Conservation (phyloP, 2,329 filamentous ascomycete genomes). For the Aspergillus neoniger region DNA sequence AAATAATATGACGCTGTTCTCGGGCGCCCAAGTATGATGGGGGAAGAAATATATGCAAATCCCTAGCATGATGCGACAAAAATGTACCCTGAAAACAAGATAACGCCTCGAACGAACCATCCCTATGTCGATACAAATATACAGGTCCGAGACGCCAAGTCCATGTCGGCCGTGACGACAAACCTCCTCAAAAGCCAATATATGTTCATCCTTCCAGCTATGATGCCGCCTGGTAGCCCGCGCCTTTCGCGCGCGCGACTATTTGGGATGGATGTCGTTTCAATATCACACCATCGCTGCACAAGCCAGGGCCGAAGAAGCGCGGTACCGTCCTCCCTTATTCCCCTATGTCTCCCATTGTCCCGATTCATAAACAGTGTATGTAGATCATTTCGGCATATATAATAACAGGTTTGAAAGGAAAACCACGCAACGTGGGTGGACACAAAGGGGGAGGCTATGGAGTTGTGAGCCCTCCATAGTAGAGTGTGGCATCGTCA, state of each 20-base stretch:
- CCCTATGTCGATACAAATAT: constrained; percentile 29
- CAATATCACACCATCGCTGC: background rate
- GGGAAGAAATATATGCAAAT: constrained; percentile 1
- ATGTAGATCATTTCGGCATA: constrained; percentile 30
- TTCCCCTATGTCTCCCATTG: constrained; percentile 3
- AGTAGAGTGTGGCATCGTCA: background rate
- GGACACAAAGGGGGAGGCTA: constrained; percentile 3
- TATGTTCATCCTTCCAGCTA: constrained; percentile 7
- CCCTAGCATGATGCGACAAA: constrained; percentile 13
- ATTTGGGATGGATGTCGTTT: too few relatives aligned
- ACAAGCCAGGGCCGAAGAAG: constrained; percentile 6
- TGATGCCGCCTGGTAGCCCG: background rate
- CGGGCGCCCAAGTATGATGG: constrained; percentile 2
- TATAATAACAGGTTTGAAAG: constrained; percentile 22
- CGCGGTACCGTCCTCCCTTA: constrained; percentile 5
- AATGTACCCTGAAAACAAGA: constrained; percentile 23
- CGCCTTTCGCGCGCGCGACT: background rate
- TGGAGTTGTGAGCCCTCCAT: background rate
- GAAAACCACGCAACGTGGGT: constrained; percentile 13
- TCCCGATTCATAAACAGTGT: constrained; percentile 17
- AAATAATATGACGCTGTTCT: constrained; percentile 3
- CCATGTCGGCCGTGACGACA: background rate
- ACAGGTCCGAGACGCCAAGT: constrained; percentile 27
- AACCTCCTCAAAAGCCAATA: background rate
- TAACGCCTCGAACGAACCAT: constrained; percentile 21